These are phyloP conservation scores for Auriscalpium orientale DNA, from an alignment of 768 basidiomycete species.

Conservation along the genomic window DNA sequence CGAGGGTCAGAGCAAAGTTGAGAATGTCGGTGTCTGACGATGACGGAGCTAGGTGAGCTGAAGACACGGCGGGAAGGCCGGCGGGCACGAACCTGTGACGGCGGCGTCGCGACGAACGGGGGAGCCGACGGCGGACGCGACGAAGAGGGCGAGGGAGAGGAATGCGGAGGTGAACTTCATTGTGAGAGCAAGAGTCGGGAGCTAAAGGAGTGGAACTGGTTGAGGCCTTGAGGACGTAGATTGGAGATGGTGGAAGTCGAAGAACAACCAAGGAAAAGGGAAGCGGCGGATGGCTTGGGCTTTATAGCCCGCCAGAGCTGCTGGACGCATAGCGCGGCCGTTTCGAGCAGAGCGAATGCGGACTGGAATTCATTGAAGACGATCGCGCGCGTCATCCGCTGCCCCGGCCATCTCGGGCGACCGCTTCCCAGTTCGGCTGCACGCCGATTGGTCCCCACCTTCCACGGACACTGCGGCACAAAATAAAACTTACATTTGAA, in stretches of 20 bases:
- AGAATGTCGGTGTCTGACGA: slow-evolving; percentile 20
- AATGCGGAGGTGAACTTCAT: slow-evolving; percentile 3
- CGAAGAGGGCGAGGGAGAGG: not conserved
- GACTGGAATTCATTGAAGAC: not conserved
- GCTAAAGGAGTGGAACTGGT: slow-evolving; percentile 10
- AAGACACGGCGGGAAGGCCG: not conserved
- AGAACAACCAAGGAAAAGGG: slow-evolving; percentile 1
- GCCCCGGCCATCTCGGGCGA: not conserved
- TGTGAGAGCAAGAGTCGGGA: not conserved
- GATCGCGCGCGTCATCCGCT: not conserved
- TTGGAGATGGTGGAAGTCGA: not conserved
- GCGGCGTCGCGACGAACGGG: slow-evolving; percentile 7
- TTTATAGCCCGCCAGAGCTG: not conserved
- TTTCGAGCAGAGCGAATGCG: too few relatives aligned
- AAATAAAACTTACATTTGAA: too few relatives aligned
- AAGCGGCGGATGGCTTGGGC: not conserved
- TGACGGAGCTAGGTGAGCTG: not conserved
- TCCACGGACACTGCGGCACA: too few relatives aligned
- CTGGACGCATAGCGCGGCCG: too few relatives aligned
- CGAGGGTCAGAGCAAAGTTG: slow-evolving; percentile 29
- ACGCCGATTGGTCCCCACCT: too few relatives aligned
- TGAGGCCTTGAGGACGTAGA: not conserved
- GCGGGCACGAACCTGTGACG: slow-evolving; percentile 3
- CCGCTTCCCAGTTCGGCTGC: not conserved
- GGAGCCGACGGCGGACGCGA: not conserved